Evolutionary conservation across 2,329 filamentous ascomycete genomes (phyloP), one percentile per base, ranked within the genome.

Genomic region (Zymoseptoria pseudotritici): DNA sequence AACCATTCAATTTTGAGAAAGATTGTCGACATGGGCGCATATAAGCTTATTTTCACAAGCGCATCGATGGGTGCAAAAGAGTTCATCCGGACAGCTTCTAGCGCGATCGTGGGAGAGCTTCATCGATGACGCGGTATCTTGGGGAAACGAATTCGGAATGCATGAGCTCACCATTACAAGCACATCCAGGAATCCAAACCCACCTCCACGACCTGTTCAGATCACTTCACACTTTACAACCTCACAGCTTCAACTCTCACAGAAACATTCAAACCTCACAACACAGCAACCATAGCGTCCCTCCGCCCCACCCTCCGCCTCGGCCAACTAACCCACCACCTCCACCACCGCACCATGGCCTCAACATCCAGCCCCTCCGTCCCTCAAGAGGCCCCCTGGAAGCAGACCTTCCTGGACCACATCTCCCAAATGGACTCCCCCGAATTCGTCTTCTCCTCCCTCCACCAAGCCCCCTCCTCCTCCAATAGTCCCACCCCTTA

Each of bases 371-470:
- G 58, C 64, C 61, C 62, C 8, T 62, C 68, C 53, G 42, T 72
- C 66, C 72, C 77, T 70, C 54, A 55, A 21, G 71, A 74, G 22
- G 81, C 81, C 26, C 81, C 81, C 64, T 84, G 81, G 81, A 80
- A 78, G 62, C 65, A 74, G 21, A 65, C 75, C 53, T 83, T 84
- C 71, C 73, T 77, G 59, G 69, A 76, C 54, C 79, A 83, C 67
- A 66, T 83, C 51, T 72, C 72, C 54, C 76, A 78, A 65, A 79
- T 81, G 74, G 71, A 75, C 57, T 74, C 74, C 7, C 79, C 79
- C 6, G 77, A 81, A 61, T 81, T 81, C 63, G 79, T 81, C 58
- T 77, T 81, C 61, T 74, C 75, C 54, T 83, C 82, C 3, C 74
- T 85, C 50, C 73, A 73, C 59, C 70, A 71, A 19, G 77, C 75